Evolutionary conservation across 75 land plant species (phyloP), one percentile per base, ranked within the genome.

Genomic region (Sequoiadendron giganteum): DNA sequence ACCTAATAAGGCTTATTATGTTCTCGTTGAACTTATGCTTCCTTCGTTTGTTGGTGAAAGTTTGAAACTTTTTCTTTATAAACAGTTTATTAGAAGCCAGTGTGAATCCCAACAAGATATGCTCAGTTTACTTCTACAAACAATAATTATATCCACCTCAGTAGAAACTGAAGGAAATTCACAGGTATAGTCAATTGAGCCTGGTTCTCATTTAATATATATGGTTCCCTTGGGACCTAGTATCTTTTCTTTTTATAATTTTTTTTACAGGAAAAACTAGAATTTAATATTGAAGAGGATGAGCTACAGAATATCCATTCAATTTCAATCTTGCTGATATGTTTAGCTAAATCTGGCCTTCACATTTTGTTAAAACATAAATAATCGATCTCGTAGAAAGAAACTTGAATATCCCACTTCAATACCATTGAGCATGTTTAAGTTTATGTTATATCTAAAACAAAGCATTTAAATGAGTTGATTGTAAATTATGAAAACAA

Each of bases 51-150:
- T 92, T 40, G 93, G 92, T 61, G 99, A 96, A 87, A 92, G 96
- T 81, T 91, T 98, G 88, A 92, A 91, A 90, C 86, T 96, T 70
- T 87, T 96, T 42, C 86, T 95, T 95, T 43, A 86, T 95, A 54
- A 94, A 96, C 82, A 91, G 95, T 28, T 87, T 98, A 85, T 88
- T 95, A 72, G 91, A 91, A 87, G 90, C 83, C 43, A 92, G 87
- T 42, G 87, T 42, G 95, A 95, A 61, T 90, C 88, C 55, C 91
- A 92, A 87, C 86, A 85, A 88, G 92, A 87, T 76, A 90, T 95
- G 38, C 56, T 94, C 81, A 93, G 87, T 56, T 89, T 98, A 40
- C 94, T 98, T 79, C 79, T 98, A 25, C 96, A 95, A 90, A 93
- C 92, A 13, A 90, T 94, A 87, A 75, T 94, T 42, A 80, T 92